phyloP scores from a whole-genome alignment of 2,329 filamentous ascomycete species.

The Fusarium sp. region DNA sequence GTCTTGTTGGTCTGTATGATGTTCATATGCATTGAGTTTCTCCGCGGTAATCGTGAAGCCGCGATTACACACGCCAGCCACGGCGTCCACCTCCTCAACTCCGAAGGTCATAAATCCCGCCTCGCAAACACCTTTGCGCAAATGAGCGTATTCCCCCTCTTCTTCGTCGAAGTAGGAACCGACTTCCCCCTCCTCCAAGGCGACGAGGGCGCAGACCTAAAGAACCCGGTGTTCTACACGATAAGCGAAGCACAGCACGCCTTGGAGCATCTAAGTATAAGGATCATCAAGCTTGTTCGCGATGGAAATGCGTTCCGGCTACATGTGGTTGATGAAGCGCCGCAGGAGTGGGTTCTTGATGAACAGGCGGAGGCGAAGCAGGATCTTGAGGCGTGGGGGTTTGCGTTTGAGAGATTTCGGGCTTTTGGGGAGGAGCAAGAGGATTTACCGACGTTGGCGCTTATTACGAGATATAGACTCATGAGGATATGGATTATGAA shows the following conservation, averaged over 20 bases:
- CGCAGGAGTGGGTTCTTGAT: slow-evolving; percentile 25
- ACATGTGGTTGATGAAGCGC: slow-evolving; percentile 5
- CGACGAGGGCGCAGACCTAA: background rate
- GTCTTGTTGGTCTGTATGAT: slow-evolving; percentile 53
- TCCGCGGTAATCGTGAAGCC: slow-evolving; percentile 48
- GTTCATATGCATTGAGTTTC: slow-evolving; percentile 56
- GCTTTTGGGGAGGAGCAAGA: background rate
- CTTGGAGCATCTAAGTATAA: slow-evolving; percentile 42
- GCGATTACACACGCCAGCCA: slow-evolving; percentile 52
- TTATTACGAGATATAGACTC: slow-evolving; percentile 46
- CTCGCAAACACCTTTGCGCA: slow-evolving; percentile 51
- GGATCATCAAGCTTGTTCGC: slow-evolving; percentile 45
- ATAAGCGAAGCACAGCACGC: slow-evolving; percentile 43
- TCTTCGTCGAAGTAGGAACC: slow-evolving; percentile 43
- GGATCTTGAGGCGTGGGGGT: slow-evolving; percentile 44
- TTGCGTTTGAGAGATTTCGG: slow-evolving; percentile 36
- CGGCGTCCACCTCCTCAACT: slow-evolving; percentile 50
- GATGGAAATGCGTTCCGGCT: slow-evolving; percentile 42
- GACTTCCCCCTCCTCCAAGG: slow-evolving; percentile 13
- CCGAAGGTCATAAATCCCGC: slow-evolving; percentile 36
- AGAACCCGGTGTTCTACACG: slow-evolving; percentile 5
- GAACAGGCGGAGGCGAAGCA: slow-evolving; percentile 35
- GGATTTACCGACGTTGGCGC: slow-evolving; percentile 23
- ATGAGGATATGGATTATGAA: slow-evolving; percentile 47
- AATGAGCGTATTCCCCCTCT: slow-evolving; percentile 51